A percentile compares a stretch with the other conserved stretches of the same genome.
Conservation (phyloP, 225 moss, liverwort and hornwort genomes). For the Sphagnum tenellum region DNA sequence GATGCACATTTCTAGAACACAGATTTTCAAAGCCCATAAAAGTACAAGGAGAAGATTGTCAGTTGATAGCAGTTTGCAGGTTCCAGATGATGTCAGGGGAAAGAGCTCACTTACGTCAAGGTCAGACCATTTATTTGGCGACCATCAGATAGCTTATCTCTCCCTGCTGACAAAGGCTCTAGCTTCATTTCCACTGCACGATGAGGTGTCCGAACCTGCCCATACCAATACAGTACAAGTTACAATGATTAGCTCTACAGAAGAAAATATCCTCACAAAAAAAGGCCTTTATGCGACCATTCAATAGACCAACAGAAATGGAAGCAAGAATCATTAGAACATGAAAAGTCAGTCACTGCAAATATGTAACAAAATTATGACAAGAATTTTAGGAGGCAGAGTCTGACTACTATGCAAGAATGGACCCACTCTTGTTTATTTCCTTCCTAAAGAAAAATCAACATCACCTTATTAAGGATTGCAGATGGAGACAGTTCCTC, state of each 20-base stretch:
- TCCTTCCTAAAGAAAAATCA: no score
- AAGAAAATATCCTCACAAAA: not conserved
- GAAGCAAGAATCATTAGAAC: not conserved
- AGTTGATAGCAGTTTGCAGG: no score
- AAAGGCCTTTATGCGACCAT: not conserved
- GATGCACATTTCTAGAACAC: no score
- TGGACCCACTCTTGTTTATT: no score
- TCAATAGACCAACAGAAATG: not conserved
- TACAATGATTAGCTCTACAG: not conserved
- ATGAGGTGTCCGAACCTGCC: conserved; percentile 74
- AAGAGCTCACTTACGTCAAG: conserved; percentile 50
- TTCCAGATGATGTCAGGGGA: not conserved
- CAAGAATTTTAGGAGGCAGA: no score
- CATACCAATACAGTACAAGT: conserved; percentile 3
- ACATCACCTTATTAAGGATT: conserved; percentile 52
- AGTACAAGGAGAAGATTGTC: no score
- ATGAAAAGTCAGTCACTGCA: not conserved
- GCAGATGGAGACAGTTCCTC: conserved; percentile 76
- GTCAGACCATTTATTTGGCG: conserved; percentile 87
- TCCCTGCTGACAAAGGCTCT: conserved; percentile 81
- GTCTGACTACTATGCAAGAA: no score
- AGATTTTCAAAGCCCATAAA: no score
- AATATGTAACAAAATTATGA: no score
- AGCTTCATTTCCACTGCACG: conserved; percentile 81
- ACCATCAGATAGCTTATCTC: conserved; percentile 85